Base-by-base conservation (phyloP, 2,329 filamentous ascomycete genomes). In the Colletotrichum agaves region DNA sequence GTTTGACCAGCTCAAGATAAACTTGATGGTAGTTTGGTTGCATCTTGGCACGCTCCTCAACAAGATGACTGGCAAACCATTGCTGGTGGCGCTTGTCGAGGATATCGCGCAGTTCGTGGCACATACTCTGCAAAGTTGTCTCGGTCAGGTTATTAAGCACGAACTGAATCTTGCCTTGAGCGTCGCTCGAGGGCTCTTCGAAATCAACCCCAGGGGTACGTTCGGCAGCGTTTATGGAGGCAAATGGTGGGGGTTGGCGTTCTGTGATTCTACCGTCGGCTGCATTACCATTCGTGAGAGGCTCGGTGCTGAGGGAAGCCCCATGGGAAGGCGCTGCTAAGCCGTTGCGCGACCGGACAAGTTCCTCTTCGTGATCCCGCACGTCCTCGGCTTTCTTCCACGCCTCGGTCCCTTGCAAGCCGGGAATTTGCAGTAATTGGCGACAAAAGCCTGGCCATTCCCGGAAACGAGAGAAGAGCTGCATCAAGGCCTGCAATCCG, bases 381-480 rank as follows among this genome's bases (percentile, higher is more conserved):
- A 96, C 91, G 69, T 96, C 92, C 73, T 96, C 90, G 0, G 93
- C 93, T 75, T 92, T 93, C 70, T 89, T 89, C 82, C 88, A 94
- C 15, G 95, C 93, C 68, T 97, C 93, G 0, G 95, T 97, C 5
- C 91, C 91, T 71, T 92, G 91, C 19, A 99, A 85, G 44, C 89
- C 92, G 0, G 92, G 90, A 43, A 97, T 93, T 69, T 93, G 90
- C 21, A 97, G 80, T 5, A 99, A 86, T 69, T 96, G 89, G 69
- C 91, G 90, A 77, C 95, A 98, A 74, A 98, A 97, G 2, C 92
- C 93, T n/a, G 94, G 93, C 96, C 96, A 99, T 76, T 99, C 96
- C 4, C 89, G 86, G 55, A 99, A 88, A 44, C 96, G 89, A 43
- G 88, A 86, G 62, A 93, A 90, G 61, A 98, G 87, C 78, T 98